Conservation (phyloP, 352 stramenopile species). For the Pythium apleroticum region DNA sequence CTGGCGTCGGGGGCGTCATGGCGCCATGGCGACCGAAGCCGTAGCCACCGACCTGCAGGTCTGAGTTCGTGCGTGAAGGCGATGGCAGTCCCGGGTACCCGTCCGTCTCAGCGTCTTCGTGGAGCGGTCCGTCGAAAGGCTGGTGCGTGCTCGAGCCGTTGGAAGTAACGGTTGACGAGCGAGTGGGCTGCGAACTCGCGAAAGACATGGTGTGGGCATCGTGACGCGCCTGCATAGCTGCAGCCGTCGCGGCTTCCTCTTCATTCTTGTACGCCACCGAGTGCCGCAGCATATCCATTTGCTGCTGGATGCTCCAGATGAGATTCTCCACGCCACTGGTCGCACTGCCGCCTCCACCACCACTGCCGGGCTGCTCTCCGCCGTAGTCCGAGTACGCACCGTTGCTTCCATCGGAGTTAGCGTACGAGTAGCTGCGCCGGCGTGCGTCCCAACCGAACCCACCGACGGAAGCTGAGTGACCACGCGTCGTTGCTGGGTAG, state of each 20-base stretch:
- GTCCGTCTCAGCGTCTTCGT: slow-evolving; percentile 24
- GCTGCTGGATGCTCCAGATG: slow-evolving; percentile 77
- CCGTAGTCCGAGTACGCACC: slow-evolving; percentile 15
- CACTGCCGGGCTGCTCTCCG: neutral
- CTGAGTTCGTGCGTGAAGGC: slow-evolving; percentile 30
- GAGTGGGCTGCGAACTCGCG: slow-evolving; percentile 59
- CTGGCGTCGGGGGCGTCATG: slow-evolving; percentile 25
- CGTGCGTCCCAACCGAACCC: slow-evolving; percentile 9
- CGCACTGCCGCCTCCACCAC: slow-evolving; percentile 22
- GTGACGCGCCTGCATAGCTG: slow-evolving; percentile 41
- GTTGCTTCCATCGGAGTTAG: slow-evolving; percentile 28
- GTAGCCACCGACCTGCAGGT: slow-evolving; percentile 22
- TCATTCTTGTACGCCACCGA: slow-evolving; percentile 56
- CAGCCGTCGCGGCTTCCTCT: slow-evolving; percentile 36
- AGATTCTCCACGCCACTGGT: slow-evolving; percentile 62
- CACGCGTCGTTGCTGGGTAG: slow-evolving; percentile 10
- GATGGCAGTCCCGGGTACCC: slow-evolving; percentile 22
- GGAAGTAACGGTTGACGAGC: slow-evolving; percentile 66
- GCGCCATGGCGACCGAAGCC: slow-evolving; percentile 19
- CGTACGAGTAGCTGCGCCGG: slow-evolving; percentile 26
- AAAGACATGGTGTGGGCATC: slow-evolving; percentile 61
- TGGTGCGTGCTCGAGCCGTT: slow-evolving; percentile 45
- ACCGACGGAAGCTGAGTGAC: slow-evolving; percentile 3
- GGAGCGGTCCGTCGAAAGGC: slow-evolving; percentile 36
- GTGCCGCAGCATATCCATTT: slow-evolving; percentile 80